These are phyloP conservation scores for Botrytis galanthina DNA, from an alignment of 2,329 filamentous ascomycete species.

Conservation along the genomic window DNA sequence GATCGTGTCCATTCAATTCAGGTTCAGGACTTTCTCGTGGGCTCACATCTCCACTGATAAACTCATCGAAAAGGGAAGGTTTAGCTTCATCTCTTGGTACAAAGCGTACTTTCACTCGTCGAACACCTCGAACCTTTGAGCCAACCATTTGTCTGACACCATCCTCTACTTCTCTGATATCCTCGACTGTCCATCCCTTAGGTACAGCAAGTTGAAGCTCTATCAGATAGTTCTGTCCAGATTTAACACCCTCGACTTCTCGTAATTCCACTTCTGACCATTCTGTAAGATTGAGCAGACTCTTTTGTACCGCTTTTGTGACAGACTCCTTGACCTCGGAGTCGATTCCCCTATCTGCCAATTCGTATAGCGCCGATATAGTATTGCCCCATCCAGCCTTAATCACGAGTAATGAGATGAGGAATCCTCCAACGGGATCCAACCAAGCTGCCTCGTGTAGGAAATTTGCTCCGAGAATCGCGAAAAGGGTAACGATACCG, in stretches of 20 bases:
- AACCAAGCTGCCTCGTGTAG: slow-evolving; percentile 85
- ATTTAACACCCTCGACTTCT: slow-evolving; percentile 86
- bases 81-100: slow-evolving; percentile 62
- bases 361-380: slow-evolving; percentile 73
- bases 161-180: slow-evolving; percentile 69
- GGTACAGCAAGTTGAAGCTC: slow-evolving; percentile 86
- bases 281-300: slow-evolving; percentile 53
- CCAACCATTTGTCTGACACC: slow-evolving; percentile 70
- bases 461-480: slow-evolving; percentile 86
- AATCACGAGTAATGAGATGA: slow-evolving; percentile 92
- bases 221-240: slow-evolving; percentile 92
- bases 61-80: slow-evolving; percentile 71
- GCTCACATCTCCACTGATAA: slow-evolving; percentile 64
- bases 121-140: slow-evolving; percentile 75
- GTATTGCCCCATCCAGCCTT: slow-evolving; percentile 88
- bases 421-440: slow-evolving; percentile 86
- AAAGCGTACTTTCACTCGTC: slow-evolving; percentile 81
- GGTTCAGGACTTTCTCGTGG: slow-evolving; percentile 58
- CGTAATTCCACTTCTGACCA: slow-evolving; percentile 65
- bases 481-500: slow-evolving; percentile 85
- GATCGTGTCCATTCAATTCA: slow-evolving; percentile 49
- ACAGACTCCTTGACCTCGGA: slow-evolving; percentile 75
- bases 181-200: slow-evolving; percentile 69
- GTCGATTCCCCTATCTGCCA: slow-evolving; percentile 89
- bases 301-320: slow-evolving; percentile 60